These are phyloP conservation scores for Penicillium fuscoglaucum DNA, from an alignment of 2,329 filamentous ascomycete genomes.

Conservation along the genomic window DNA sequence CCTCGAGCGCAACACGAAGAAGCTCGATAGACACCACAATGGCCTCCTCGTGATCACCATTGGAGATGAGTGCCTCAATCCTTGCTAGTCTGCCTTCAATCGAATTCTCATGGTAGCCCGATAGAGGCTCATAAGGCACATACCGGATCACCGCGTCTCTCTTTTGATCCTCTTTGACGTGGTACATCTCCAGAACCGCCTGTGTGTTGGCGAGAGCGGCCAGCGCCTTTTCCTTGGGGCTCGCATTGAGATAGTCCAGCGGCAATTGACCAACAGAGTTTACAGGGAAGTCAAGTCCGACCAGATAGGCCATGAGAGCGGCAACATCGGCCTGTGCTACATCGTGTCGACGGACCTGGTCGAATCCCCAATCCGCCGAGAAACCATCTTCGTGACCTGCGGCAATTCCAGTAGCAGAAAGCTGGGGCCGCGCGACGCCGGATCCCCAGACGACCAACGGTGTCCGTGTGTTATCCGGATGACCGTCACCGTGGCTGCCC, in stretches of 20 bases:
- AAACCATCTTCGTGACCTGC: slow-evolving; percentile 84
- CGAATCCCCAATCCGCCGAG: slow-evolving; percentile 83
- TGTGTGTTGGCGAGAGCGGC: slow-evolving; percentile 81
- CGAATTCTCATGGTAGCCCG: slow-evolving; percentile 58
- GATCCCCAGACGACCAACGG: slow-evolving; percentile 92
- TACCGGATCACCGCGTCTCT: slow-evolving; percentile 73
- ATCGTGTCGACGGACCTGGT: slow-evolving; percentile 80
- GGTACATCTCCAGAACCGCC: slow-evolving; percentile 92
- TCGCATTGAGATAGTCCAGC: slow-evolving; percentile 73
- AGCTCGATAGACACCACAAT: slow-evolving; percentile 76
- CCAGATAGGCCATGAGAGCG: slow-evolving; percentile 90
- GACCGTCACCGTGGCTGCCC: slow-evolving; percentile 97
- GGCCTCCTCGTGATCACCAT: slow-evolving; percentile 68
- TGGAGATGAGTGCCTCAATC: slow-evolving; percentile 68
- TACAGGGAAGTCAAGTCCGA: slow-evolving; percentile 84
- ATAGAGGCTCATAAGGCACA: slow-evolving; percentile 70
- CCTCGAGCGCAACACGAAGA: slow-evolving; percentile 74
- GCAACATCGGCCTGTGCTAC: slow-evolving; percentile 93
- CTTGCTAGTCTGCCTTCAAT: slow-evolving; percentile 66
- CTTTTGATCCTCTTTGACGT: slow-evolving; percentile 87
- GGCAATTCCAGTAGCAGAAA: slow-evolving; percentile 57
- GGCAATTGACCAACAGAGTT: slow-evolving; percentile 96
- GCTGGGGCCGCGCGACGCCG: slow-evolving; percentile 74
- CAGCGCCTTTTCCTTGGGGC: slow-evolving; percentile 73
- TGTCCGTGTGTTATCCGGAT: slow-evolving; percentile 94